Conservation (phyloP, 768 basidiomycete genomes). For the Lentinula lateritia region DNA sequence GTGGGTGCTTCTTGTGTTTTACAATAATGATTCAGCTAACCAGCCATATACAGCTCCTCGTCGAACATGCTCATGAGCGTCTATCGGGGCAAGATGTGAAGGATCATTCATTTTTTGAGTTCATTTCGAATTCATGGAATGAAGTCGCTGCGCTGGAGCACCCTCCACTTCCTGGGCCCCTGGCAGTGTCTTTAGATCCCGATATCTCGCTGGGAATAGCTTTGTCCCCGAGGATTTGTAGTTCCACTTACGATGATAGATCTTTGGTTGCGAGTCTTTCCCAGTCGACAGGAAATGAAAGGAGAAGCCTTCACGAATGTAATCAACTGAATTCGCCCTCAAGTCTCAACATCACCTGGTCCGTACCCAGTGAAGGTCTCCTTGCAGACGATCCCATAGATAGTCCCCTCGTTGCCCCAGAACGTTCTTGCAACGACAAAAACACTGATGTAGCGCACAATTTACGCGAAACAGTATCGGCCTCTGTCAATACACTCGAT, state of each 20-base stretch:
- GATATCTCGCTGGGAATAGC: conserved; percentile 4
- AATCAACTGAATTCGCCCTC: background rate
- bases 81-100: conserved; percentile 21
- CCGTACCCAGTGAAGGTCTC: background rate
- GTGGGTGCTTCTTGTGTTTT: conserved; percentile 13
- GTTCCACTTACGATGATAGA: background rate
- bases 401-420: background rate
- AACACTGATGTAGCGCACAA: background rate
- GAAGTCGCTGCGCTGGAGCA: conserved; percentile 24
- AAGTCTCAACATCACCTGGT: background rate
- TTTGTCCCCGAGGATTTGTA: background rate
- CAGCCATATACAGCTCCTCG: conserved; percentile 19
- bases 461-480: background rate
- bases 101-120: conserved; percentile 22
- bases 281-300: background rate
- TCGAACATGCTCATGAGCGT: conserved; percentile 18
- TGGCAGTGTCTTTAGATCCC: conserved; percentile 8
- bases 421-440: too few species aligned
- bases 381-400: background rate
- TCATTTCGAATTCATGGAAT: conserved; percentile 21
- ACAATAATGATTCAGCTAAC: background rate
- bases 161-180: conserved; percentile 23
- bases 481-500: background rate
- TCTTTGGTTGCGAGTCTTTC: background rate
- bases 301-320: background rate